Evolutionary conservation across 768 basidiomycete species (phyloP).

Genomic region (Lactifluus rugatus): DNA sequence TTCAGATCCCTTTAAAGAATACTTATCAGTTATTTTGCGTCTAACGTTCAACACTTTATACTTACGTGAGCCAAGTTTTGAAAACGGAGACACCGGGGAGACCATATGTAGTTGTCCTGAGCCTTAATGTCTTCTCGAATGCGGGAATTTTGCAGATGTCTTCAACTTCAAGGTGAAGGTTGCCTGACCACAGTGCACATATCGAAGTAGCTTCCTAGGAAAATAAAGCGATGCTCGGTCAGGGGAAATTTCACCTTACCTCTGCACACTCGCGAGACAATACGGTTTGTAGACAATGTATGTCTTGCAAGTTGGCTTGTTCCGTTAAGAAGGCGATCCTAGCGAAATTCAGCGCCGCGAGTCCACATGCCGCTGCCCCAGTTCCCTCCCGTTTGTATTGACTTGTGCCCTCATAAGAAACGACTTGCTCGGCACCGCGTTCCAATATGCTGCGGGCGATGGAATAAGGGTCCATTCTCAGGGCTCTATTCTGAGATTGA

Average conservation of each 20-base stretch:
- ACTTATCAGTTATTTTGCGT: not conserved
- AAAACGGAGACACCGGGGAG: slow-evolving; percentile 32
- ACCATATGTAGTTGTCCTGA: slow-evolving; percentile 30
- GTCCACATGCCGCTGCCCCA: slow-evolving; percentile 48
- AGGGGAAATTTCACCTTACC: slow-evolving; percentile 24
- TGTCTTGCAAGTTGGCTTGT: slow-evolving; percentile 24
- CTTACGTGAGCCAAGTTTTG: slow-evolving; percentile 27
- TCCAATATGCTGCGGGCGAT: slow-evolving; percentile 5
- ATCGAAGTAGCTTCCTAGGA: slow-evolving; percentile 47
- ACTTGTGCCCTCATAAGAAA: slow-evolving; percentile 42
- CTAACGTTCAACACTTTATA: not conserved
- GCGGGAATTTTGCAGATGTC: slow-evolving; percentile 41
- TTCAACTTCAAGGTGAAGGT: slow-evolving; percentile 47
- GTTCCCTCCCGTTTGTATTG: slow-evolving; percentile 39
- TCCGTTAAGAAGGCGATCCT: slow-evolving; percentile 37
- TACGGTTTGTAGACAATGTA: slow-evolving; percentile 28
- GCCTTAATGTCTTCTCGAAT: slow-evolving; percentile 35
- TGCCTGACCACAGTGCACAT: slow-evolving; percentile 44
- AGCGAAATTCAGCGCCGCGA: slow-evolving; percentile 58
- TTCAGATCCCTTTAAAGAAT: slow-evolving; percentile 22
- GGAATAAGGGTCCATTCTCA: not conserved
- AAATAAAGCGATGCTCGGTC: not conserved
- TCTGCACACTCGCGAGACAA: slow-evolving; percentile 28
- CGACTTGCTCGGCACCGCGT: slow-evolving; percentile 27
- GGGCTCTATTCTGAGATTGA: not conserved